Evolutionary conservation across 129 eudicot species (phyloP), one percentile per base, ranked within the genome.

Genomic region (Silybum marianum): DNA sequence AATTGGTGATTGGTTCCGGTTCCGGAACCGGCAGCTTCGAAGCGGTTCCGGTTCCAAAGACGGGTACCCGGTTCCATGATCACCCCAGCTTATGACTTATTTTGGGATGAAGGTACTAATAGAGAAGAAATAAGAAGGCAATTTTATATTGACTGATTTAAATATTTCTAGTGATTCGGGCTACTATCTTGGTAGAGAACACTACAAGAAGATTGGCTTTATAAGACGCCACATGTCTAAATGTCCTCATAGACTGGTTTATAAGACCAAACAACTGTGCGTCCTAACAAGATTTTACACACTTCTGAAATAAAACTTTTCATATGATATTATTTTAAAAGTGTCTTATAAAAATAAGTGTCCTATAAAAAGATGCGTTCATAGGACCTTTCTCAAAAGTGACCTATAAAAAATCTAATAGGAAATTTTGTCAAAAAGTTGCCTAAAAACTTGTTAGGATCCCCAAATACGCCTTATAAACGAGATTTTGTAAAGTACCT

Each of bases 401-500:
- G 21, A 16, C 63, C 1, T 51, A 51, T 51, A 3, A 11, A 51
- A 51, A 54, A 54, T 54, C 22, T 54, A 16, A 54, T 54, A 54
- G 63, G 63, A 1, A 7, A 16, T 18, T 16, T 54, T 54, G 16
- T 54, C 6, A 54, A 18, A 16, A 54, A 54, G 22, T 54, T 8
- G 0, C 63, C 18, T 54, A 5, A 54, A 54, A 18, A 54, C 63
- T 54, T 54, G 63, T 54, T 54, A 18, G 22, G 63, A 54, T 18
- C 7, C 63, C 22, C 63, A 54, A 54, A 54, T 54, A 4, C 22
- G 63, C 4, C 9, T 18, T 54, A 16, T 54, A 54, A 54, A 54
- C 63, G 16, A 22, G 22, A 18, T 16, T 54, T 54, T 54, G 9
- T 54, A 25, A 58, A 7, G 68, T 74, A 84, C 88, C 83, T 85